A percentile compares a stretch with the other conserved stretches of the same genome.
These are phyloP conservation scores for Aquilaria agallochum DNA, from an alignment of 441 rosid genomes.

Conservation along the genomic window DNA sequence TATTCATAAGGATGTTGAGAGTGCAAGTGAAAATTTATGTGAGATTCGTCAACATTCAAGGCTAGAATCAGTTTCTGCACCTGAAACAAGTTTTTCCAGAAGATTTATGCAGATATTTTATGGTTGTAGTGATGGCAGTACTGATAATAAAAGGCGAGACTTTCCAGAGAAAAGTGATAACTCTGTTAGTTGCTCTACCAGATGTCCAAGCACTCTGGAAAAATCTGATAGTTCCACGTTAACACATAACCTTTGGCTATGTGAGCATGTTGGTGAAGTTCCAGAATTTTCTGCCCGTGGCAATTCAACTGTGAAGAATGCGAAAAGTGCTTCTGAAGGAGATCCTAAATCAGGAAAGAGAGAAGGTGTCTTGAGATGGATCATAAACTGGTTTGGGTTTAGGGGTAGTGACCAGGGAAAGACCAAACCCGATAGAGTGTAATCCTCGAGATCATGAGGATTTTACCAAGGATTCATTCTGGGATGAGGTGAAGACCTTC, in stretches of 20 bases:
- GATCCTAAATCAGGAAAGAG: conserved; percentile 16
- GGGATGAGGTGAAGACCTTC: conserved; percentile 63
- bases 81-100: conserved; percentile 25
- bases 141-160: conserved; percentile 14
- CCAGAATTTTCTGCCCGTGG: conserved; percentile 14
- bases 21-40: conserved; percentile 7
- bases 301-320: conserved; percentile 22
- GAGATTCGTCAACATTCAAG: conserved; percentile 12
- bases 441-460: conserved; percentile 22
- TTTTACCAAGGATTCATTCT: conserved; percentile 43
- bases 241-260: conserved; percentile 4
- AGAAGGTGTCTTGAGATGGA: conserved; percentile 27
- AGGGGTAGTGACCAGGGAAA: conserved; percentile 24
- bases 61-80: conserved; percentile 22
- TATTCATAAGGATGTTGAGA: conserved; percentile 15
- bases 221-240: conserved; percentile 13
- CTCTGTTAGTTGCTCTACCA: conserved; percentile 21
- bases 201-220: conserved; percentile 12
- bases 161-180: conserved; percentile 5
- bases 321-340: conserved; percentile 15
- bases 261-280: conserved; percentile 14
- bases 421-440: conserved; percentile 17
- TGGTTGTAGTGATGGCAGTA: conserved; percentile 22
- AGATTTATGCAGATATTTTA: conserved; percentile 40
- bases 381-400: conserved; percentile 35